A percentile compares a stretch with the other conserved stretches of the same genome.
phyloP scores from a whole-genome alignment of 2,329 filamentous ascomycete species.

The Hymenoscyphus fraxineus region DNA sequence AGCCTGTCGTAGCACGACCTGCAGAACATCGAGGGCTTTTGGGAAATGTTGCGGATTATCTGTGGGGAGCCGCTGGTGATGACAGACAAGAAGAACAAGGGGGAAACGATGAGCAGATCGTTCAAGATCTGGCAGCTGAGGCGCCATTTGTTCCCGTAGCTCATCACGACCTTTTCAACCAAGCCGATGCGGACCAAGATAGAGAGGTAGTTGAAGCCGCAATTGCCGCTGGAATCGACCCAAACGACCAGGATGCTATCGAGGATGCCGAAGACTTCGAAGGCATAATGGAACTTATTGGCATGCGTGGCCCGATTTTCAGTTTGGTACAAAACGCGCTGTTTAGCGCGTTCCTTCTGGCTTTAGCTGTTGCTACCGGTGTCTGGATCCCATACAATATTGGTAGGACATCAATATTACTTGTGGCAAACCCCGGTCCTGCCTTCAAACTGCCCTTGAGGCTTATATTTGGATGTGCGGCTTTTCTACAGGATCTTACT shows the following conservation, averaged over 20 bases:
- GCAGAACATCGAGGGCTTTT: constrained; percentile 38
- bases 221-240: constrained; percentile 66
- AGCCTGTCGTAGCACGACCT: constrained; percentile 14
- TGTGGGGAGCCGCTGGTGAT: constrained; percentile 55
- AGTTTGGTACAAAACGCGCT: constrained; percentile 91
- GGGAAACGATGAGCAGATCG: constrained; percentile 56
- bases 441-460: constrained; percentile 66
- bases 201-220: constrained; percentile 61
- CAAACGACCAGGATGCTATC: constrained; percentile 70
- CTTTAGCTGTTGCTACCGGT: constrained; percentile 77
- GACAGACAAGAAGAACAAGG: constrained; percentile 40
- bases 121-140: constrained; percentile 56
- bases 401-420: constrained; percentile 77
- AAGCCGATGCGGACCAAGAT: constrained; percentile 41
- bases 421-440: constrained; percentile 73
- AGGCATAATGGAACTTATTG: constrained; percentile 91
- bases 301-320: constrained; percentile 88
- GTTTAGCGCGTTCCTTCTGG: constrained; percentile 88
- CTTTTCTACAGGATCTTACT: constrained; percentile 71
- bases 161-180: constrained; percentile 24
- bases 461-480: constrained; percentile 69
- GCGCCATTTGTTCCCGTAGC: constrained; percentile 53
- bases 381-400: constrained; percentile 91
- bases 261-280: constrained; percentile 93
- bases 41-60: constrained; percentile 52